Base-by-base conservation (phyloP, 2,329 filamentous ascomycete species). In the Fusarium vanettenii region DNA sequence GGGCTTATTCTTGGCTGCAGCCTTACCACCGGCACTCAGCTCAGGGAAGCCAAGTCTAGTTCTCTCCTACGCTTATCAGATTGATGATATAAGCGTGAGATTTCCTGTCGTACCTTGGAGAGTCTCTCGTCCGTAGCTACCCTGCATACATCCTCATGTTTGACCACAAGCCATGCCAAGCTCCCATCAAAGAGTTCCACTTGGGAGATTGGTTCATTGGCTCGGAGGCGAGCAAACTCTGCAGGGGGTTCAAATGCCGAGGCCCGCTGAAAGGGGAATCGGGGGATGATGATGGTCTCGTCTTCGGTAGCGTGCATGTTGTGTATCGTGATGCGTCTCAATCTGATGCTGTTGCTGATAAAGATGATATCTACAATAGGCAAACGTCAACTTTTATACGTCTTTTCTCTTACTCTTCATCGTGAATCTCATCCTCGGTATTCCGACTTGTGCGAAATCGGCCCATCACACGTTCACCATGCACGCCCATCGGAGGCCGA, bases 131-230 rank as follows among this genome's bases (percentile, higher is more conserved):
- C 85, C 0, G 84, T 85, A 13, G 86, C 80, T 0, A 87, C 84
- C 39, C 74, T 78, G 69, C 83, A 84, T 13, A 87, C 83, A 71
- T 88, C 85, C 45, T 83, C 80, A 72, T 87, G 82, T 75, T 87
- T 87, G 20, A 85, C 84, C 5, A 85, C 82, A 2, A 87, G 79
- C 86, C 86, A 88, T 5, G 86, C 83, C n/a, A 82, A 68, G 60
- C 81, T 85, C 35, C 83, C 84, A 74, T 88, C 86, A 68, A 81
- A 88, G n/a, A 87, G 82, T 73, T 83, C 81, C 8, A 88, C 84
- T 60, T 78, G 76, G 0, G 86, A 86, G 6, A 87, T 80, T 1
- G 86, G 85, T 5, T 84, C 79, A 4, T 77, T 83, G 25, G 80
- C 81, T 6, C 85, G 82, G 25, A 88, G 81, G 2, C 76, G 76